Evolutionary conservation across 495 filamentous ascomycete species (phyloP).

Genomic region (Neurospora pannonica): DNA sequence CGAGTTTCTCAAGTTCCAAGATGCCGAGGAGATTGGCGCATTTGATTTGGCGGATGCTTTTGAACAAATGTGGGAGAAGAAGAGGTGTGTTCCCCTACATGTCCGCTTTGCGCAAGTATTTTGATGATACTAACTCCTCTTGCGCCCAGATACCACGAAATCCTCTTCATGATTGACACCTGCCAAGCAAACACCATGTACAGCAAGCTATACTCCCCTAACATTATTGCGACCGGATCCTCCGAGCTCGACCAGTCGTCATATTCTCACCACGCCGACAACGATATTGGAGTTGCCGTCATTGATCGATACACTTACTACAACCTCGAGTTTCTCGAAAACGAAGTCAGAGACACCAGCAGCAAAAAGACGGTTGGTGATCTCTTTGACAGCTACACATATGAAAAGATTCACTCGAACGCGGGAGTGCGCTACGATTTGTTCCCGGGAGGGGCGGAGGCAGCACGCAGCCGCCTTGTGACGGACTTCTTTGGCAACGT

Average conservation of each 20-base stretch:
- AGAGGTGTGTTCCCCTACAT: constrained; percentile 47
- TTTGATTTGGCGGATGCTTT: constrained; percentile 97
- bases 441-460: constrained; percentile 69
- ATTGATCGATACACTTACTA: constrained; percentile 99
- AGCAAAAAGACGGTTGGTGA: constrained; percentile 84
- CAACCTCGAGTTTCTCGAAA: constrained; percentile 93
- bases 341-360: constrained; percentile 69
- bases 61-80: constrained; percentile 99
- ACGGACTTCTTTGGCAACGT: constrained; percentile 99
- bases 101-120: not conserved
- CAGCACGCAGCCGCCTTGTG: constrained; percentile 61
- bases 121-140: not conserved
- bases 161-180: constrained; percentile 99
- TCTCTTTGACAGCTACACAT: constrained; percentile 91
- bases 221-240: constrained; percentile 91
- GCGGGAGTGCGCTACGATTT: constrained; percentile 92
- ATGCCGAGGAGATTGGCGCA: constrained; percentile 91
- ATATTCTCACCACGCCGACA: constrained; percentile 95
- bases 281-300: constrained; percentile 91
- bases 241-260: constrained; percentile 89
- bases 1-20: constrained; percentile 97
- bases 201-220: constrained; percentile 91
- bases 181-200: constrained; percentile 99
- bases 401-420: constrained; percentile 83
- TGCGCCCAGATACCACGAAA: constrained; percentile 63